Evolutionary conservation across 345 rosid species (phyloP), one percentile per base, ranked within the genome.

Genomic region (Ailanthus altissimus): DNA sequence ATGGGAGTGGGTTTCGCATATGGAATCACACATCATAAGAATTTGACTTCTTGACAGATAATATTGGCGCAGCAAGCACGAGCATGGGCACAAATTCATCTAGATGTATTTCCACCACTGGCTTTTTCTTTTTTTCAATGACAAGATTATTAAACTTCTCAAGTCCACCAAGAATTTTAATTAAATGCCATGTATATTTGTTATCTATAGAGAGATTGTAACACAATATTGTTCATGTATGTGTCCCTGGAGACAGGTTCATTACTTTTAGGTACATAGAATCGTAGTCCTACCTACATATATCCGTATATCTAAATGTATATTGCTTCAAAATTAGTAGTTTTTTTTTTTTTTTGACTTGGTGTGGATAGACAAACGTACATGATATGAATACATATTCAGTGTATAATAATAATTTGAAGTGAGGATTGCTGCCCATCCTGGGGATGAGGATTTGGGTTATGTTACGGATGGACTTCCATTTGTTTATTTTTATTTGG

Each of bases 11-110:
- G 51, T 21, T 45, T 43, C 46, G 28, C 20, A 25, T 15, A 32
- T 68, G 16, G 74, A 47, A 47, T 7, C 23, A 67, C 53, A 15
- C 53, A 80, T 75, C 71, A 80, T 80, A 64, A 63, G 73, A 47
- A 60, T 10, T 75, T 74, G 79, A 80, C 79, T 74, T 57, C 74
- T 68, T n/a, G 46, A 18, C 74, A 53, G n/a, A 20, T 60, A 42
- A 59, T n/a, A n/a, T n/a, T 75, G 78, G 81, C 28, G 23, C 25
- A 8, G 54, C 12, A 6, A 12, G 53, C 59, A 36, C 40, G 20
- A 61, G 71, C 71, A 53, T 62, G 71, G 72, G 42, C 60, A 36
- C 23, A 23, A 23, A 11, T 45, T 67, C 3, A 28, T 36, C 14
- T 42, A 13, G 38, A 20, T 32, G 38, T 28, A 56, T 6, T n/a